Base-by-base conservation (phyloP, 2,329 filamentous ascomycete genomes). In the Stachybotrys chlorohalonatus region DNA sequence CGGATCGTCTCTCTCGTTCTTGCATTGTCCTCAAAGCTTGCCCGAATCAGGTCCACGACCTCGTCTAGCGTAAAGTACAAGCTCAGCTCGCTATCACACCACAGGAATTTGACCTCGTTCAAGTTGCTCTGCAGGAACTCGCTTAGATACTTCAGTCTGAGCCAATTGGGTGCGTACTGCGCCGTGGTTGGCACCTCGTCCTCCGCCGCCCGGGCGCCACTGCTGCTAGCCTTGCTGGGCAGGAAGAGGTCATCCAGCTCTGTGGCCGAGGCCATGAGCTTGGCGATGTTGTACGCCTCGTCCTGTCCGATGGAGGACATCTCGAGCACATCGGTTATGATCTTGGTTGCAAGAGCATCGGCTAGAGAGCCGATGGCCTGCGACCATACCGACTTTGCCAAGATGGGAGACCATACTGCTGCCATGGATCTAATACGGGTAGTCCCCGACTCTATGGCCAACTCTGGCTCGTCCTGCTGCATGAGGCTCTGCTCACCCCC, bases 71-170 rank as follows among this genome's bases (percentile, higher is more conserved):
- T 75, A 60, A 86, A 86, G 65, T 85, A 84, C 45, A 85, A 65
- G 58, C 82, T 84, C 47, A 87, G 70, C 65, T 86, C 83, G 66
- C 82, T 83, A 58, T 87, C 83, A 62, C 80, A 75, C 84, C 84
- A 87, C 45, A 87, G 67, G 58, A 75, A 85, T 55, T 74, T 75
- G 54, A 87, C 79, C 58, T 86, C 84, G 58, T 79, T 79, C 53
- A 86, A 71, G 62, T 86, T 85, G 60, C 82, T 85, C 70, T 87
- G 83, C 59, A 87, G 71, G 31, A 86, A 78, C 65, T 86, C 80
- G 58, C 79, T 79, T 16, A 87, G 72, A 60, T 81, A 86, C 67
- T 85, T 82, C 56, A 87, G 74, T 51, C 83, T 76, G 55, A 86
- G 72, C 84, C 84, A 87, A 51, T 75, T 77, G 3, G 76, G 73